Conservation (phyloP, 495 filamentous ascomycete genomes). For the Penicillium nucicola region DNA sequence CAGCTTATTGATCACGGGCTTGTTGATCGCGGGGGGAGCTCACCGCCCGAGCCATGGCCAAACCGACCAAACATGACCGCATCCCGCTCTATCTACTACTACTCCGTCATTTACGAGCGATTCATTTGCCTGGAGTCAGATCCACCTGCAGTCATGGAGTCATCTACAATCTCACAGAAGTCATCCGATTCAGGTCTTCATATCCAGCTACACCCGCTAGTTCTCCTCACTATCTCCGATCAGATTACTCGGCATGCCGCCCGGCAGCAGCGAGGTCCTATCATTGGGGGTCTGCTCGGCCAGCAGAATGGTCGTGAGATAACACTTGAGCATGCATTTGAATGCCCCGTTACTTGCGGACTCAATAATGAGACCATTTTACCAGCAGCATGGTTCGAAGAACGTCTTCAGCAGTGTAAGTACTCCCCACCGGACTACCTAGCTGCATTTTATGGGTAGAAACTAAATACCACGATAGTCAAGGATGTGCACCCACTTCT, state of each 20-base stretch:
- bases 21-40: slow-evolving; percentile 12
- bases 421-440: slow-evolving; percentile 8
- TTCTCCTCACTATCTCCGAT: slow-evolving; percentile 94
- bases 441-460: not conserved
- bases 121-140: not conserved
- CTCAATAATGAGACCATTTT: slow-evolving; percentile 52
- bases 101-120: not conserved
- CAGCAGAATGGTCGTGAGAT: slow-evolving; percentile 88
- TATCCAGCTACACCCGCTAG: slow-evolving; percentile 87
- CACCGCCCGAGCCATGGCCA: slow-evolving; percentile 10
- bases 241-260: slow-evolving; percentile 89
- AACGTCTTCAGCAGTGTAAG: slow-evolving; percentile 81
- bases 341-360: slow-evolving; percentile 55
- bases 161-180: slow-evolving; percentile 58
- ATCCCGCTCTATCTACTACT: slow-evolving; percentile 8
- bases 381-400: slow-evolving; percentile 69
- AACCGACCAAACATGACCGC: slow-evolving; percentile 21
- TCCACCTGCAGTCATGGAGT: slow-evolving; percentile 23
- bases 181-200: slow-evolving; percentile 76
- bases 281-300: slow-evolving; percentile 84
- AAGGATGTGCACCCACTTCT: slow-evolving; percentile 83
- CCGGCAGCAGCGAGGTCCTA: slow-evolving; percentile 66
- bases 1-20: not conserved
- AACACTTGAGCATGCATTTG: slow-evolving; percentile 89
- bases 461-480: slow-evolving; percentile 47